Conservation (phyloP, 148 eudicot species). For the Vaccinium vitisidaea region DNA sequence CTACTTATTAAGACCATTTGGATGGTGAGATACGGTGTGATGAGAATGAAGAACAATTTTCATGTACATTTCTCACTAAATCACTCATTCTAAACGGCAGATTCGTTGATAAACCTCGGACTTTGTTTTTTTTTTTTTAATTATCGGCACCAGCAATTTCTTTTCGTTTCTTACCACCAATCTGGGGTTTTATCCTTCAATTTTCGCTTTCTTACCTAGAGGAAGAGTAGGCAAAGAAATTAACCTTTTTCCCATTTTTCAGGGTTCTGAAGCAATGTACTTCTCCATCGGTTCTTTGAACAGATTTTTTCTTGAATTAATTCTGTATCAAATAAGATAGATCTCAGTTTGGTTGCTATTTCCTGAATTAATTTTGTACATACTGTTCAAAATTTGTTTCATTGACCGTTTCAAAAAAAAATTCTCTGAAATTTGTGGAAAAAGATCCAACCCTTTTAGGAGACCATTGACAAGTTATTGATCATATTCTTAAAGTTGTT, state of each 20-base stretch:
- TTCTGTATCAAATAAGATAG: neutral
- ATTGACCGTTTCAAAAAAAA: neutral
- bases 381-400: too few relatives aligned
- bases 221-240: neutral
- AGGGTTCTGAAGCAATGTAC: neutral
- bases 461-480: too few relatives aligned
- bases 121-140: neutral
- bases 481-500: too few relatives aligned
- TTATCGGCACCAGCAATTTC: neutral
- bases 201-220: neutral
- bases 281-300: neutral
- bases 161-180: neutral
- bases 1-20: neutral
- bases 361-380: neutral
- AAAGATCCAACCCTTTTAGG: neutral
- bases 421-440: neutral
- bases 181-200: neutral
- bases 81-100: neutral
- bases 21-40: neutral
- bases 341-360: neutral
- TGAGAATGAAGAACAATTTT: neutral
- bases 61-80: neutral
- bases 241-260: neutral
- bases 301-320: neutral
- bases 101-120: neutral